phyloP scores from a whole-genome alignment of 148 eudicot species.

The Nepenthes mirabilis region DNA sequence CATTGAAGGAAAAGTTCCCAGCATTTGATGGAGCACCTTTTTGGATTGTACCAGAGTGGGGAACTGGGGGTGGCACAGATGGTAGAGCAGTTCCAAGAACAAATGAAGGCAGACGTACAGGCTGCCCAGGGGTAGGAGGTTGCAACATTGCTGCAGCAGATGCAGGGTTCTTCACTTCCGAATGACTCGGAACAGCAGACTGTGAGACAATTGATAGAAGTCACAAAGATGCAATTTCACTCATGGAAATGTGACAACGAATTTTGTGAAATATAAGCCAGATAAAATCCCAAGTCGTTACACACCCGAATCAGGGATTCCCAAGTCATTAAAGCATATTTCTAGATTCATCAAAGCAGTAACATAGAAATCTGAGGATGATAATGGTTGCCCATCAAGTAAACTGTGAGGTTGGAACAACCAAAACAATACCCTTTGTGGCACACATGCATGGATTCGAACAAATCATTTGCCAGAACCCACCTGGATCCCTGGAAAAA shows the following conservation, averaged over 20 bases:
- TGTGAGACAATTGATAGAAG: slow-evolving; percentile 1
- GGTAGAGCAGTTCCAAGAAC: slow-evolving; percentile 16
- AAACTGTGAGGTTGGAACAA: too few relatives aligned
- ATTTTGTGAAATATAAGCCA: background rate
- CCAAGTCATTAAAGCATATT: too few relatives aligned
- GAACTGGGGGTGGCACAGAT: slow-evolving; percentile 12
- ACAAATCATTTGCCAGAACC: too few relatives aligned
- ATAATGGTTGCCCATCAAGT: too few relatives aligned
- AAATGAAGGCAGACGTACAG: slow-evolving; percentile 14
- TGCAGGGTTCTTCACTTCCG: slow-evolving; percentile 8
- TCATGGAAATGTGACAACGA: background rate
- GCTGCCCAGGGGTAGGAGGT: slow-evolving; percentile 25
- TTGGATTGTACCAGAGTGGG: slow-evolving; percentile 10
- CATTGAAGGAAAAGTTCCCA: slow-evolving; percentile 19
- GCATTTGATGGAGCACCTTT: slow-evolving; percentile 17
- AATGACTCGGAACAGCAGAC: slow-evolving; percentile 7
- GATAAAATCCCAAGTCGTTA: background rate
- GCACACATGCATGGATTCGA: too few relatives aligned
- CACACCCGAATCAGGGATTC: background rate
- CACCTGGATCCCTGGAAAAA: too few relatives aligned
- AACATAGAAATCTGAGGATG: too few relatives aligned
- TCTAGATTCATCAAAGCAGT: too few relatives aligned
- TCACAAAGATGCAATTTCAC: background rate
- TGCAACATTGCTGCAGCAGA: slow-evolving; percentile 16
- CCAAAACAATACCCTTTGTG: too few relatives aligned